Evolutionary conservation across 352 stramenopile species (phyloP), one percentile per base, ranked within the genome.

Genomic region (Achlya hypogyna): DNA sequence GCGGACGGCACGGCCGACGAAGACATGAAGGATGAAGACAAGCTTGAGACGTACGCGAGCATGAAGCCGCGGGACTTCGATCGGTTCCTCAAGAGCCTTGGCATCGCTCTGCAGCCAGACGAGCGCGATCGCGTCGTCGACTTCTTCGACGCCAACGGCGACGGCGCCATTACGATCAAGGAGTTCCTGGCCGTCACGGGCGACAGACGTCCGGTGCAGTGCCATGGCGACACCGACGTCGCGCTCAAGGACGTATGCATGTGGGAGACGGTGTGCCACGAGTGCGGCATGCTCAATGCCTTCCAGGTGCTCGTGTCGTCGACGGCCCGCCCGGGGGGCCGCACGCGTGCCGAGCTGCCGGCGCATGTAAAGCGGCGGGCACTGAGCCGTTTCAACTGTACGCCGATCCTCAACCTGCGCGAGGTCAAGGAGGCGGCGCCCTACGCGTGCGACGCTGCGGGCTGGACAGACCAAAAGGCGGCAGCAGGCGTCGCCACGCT

Each of bases 251-350:
- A 87, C 1, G 86, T 93, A 51, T 97, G 89, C 71, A 88, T 92
- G 74, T 97, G 89, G 88, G 86, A 96, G 66, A 95, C 89, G 0
- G 90, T 95, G 3, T 97, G 89, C 67, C 87, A 92, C 62, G 84
- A 91, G 54, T 96, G 87, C 42, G 88, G 88, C 20, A 96, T 97
- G 86, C 70, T 93, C 25, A 93, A 95, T 51, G 89, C 86, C 31
- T 97, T 95, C 63, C 81, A 94, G 49, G 74, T 97, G 12, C 75
- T 69, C 35, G 5, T 20, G 31, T 27, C 52, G n/a, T 69, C 20
- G 43, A 84, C 75, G 0, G 78, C 80, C 34, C 69, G 74, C 27
- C 74, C 72, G 18, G 53, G 64, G 20, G 63, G 69, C 53, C 80
- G 84, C 25, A 78, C 85, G 64, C 79, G 84, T 9, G 74, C 82